phyloP scores from a whole-genome alignment of 2,329 filamentous ascomycete species.

The Aspergillus sp. region DNA sequence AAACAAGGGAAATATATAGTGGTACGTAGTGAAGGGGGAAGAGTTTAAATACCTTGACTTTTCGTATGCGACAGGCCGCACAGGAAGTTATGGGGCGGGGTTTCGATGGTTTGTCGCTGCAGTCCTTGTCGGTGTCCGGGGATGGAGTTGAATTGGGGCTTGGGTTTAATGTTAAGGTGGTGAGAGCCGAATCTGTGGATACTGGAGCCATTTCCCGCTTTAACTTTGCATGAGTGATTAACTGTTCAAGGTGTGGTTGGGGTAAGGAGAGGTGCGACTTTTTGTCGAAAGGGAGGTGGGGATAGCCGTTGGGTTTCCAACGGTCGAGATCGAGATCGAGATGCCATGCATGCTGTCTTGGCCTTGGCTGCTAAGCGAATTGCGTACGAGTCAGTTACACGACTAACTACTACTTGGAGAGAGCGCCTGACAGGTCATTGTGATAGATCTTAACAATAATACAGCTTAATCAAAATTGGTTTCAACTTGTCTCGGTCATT shows the following conservation, averaged over 20 bases:
- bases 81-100: conserved; percentile 19
- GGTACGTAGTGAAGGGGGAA: background rate
- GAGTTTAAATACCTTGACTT: conserved; percentile 16
- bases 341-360: background rate
- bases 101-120: conserved; percentile 11
- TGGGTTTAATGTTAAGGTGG: background rate
- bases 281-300: background rate
- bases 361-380: background rate
- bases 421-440: too few species aligned
- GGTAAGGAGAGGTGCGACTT: background rate
- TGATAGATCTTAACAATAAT: too few species aligned
- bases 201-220: background rate
- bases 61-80: conserved; percentile 13
- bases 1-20: too few species aligned
- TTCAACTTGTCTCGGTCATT: too few species aligned
- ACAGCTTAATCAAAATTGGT: too few species aligned
- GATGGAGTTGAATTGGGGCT: background rate
- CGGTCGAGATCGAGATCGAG: conserved; percentile 1
- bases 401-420: too few species aligned
- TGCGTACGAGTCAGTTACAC: background rate
- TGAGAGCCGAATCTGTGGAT: background rate
- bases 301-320: background rate
- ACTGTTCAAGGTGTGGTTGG: too few species aligned
- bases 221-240: too few species aligned
- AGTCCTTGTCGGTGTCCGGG: background rate